Base-by-base conservation (phyloP, 495 filamentous ascomycete species). In the Pseudevernia furfuracea region DNA sequence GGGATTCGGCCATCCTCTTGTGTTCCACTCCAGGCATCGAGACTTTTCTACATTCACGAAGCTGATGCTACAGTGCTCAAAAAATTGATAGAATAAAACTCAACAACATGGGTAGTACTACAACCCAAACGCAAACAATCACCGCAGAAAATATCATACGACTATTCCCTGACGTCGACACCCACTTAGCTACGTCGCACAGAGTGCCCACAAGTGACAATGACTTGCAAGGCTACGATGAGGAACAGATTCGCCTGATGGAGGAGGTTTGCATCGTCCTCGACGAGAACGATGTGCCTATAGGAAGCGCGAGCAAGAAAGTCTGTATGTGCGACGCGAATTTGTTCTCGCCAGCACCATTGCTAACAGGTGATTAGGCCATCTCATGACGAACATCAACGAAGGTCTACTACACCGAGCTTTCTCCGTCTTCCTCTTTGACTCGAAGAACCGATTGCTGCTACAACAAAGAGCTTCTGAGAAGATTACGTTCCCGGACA, bases 401-500 rank as follows among this genome's bases (percentile, higher is more conserved):
- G 85, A 89, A 70, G 94, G 94, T 41, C 86, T 99, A 44, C 86
- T 99, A 23, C 94, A 99, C 80, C 89, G 94, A 59, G 94, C 94
- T 58, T 99, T 99, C 76, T 97, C 93, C 55, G 89, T 92, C 68
- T 99, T 97, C 80, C 86, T 99, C 68, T 99, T 99, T 81, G 89
- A 97, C 74, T 83, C 83, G 43, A 82, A 93, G 67, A 89, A 92
- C 70, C 87, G 90, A 70, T 80, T 99, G 67, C 86, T 97, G 48
- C 86, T 99, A 38, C 94, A 99, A 76, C 94, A 97, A 79, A 89
- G 94, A 68, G 94, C 94, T 57, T 79, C 88, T 53, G 92, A 97
- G 79, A 99, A 99, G 81, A 99, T 99, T 75, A 99, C 94, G 21
- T 99, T 99, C 79, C 94, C 94, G 39, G 89, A 92, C 73, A 92